Evolutionary conservation across 768 basidiomycete genomes (phyloP).

Genomic region (Neoboletus subvelutipes): DNA sequence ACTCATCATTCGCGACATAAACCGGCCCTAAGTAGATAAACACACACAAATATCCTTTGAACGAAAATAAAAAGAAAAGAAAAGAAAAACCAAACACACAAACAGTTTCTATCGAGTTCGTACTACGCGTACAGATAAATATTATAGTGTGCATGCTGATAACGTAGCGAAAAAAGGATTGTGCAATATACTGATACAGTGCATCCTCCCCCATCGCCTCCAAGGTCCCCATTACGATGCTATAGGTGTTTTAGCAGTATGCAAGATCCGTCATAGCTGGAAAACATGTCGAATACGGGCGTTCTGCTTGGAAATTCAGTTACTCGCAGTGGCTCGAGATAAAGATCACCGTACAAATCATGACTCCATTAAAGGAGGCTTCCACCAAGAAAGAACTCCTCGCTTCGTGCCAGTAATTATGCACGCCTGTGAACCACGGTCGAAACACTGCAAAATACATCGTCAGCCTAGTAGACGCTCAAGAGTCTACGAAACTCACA

Average conservation of each 20-base stretch:
- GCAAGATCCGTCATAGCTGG: slow-evolving; percentile 29
- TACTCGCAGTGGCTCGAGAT: neutral
- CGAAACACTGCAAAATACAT: slow-evolving; percentile 41
- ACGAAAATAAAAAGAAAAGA: neutral
- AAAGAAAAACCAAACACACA: neutral
- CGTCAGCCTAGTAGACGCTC: slow-evolving; percentile 26
- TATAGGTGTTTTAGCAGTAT: slow-evolving; percentile 29
- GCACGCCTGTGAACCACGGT: slow-evolving; percentile 38
- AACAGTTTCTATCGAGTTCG: neutral
- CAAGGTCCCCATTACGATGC: slow-evolving; percentile 28
- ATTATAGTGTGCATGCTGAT: slow-evolving; percentile 26
- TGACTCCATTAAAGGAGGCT: slow-evolving; percentile 28
- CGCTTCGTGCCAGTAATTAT: slow-evolving; percentile 58
- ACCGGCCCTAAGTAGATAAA: slow-evolving; percentile 38
- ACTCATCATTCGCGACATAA: slow-evolving; percentile 23
- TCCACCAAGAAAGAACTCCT: slow-evolving; percentile 61
- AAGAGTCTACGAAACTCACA: slow-evolving; percentile 22
- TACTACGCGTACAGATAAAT: slow-evolving; percentile 27
- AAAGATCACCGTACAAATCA: slow-evolving; percentile 26
- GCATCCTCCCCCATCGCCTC: slow-evolving; percentile 16
- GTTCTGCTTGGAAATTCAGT: slow-evolving; percentile 17
- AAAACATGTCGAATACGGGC: slow-evolving; percentile 7
- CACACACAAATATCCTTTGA: slow-evolving; percentile 22
- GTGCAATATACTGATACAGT: slow-evolving; percentile 36
- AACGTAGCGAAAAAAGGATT: slow-evolving; percentile 19